Evolutionary conservation across 805 yeast species (phyloP).

Genomic region (Wickerhamiella qilinensis): DNA sequence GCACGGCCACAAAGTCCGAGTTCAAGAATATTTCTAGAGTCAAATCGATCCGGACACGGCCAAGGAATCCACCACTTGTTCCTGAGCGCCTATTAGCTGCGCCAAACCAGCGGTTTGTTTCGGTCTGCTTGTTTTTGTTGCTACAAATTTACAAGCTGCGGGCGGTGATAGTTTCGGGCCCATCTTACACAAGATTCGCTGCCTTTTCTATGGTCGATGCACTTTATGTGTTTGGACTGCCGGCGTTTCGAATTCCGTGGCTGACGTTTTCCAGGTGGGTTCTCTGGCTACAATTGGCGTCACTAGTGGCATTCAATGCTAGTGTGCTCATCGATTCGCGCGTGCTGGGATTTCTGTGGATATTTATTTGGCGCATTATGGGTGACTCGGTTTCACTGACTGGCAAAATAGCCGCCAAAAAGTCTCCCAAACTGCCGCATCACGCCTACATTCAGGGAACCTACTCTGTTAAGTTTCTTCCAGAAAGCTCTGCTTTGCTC

Average conservation of each 20-base stretch:
- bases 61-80: too few relatives aligned
- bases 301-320: slow-evolving; percentile 35
- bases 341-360: slow-evolving; percentile 11
- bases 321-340: slow-evolving; percentile 3
- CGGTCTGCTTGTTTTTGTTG: background rate
- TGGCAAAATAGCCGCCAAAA: slow-evolving; percentile 18
- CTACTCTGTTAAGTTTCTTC: slow-evolving; percentile 71
- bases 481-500: slow-evolving; percentile 75
- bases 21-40: too few relatives aligned
- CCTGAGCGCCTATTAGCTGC: background rate
- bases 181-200: background rate
- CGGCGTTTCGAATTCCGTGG: slow-evolving; percentile 60
- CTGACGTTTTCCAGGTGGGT: slow-evolving; percentile 46
- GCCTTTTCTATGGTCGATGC: slow-evolving; percentile 36
- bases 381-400: slow-evolving; percentile 22
- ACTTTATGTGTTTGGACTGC: slow-evolving; percentile 49
- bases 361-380: slow-evolving; percentile 14
- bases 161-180: background rate
- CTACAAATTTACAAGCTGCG: background rate
- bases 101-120: background rate
- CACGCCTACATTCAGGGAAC: slow-evolving; percentile 62
- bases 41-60: too few relatives aligned
- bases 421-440: slow-evolving; percentile 23
- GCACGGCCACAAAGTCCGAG: too few relatives aligned
- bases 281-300: slow-evolving; percentile 32